These are phyloP conservation scores for Osmanthus fragrans DNA, from an alignment of 257 asterid species.

Conservation along the genomic window DNA sequence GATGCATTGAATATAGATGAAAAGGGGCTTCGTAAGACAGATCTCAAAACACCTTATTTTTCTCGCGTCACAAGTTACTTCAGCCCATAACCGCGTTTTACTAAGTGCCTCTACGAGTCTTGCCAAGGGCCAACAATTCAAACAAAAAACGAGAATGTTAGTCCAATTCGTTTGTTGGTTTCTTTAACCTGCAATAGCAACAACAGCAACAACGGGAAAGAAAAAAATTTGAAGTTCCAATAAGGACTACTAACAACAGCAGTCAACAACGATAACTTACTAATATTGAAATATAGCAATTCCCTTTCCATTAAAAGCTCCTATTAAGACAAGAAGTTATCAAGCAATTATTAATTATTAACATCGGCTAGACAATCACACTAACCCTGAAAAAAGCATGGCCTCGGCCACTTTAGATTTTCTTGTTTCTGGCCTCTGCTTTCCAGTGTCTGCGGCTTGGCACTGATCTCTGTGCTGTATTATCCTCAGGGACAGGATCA, in stretches of 20 bases:
- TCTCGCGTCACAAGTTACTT: slow-evolving; percentile 14
- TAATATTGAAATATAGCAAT: neutral
- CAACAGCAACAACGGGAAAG: neutral
- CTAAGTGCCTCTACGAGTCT: neutral
- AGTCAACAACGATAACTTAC: neutral
- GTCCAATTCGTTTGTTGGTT: neutral
- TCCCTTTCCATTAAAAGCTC: neutral
- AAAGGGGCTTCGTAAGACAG: neutral
- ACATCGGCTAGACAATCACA: slow-evolving; percentile 1
- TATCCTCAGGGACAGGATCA: slow-evolving; percentile 22
- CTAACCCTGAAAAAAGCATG: slow-evolving; percentile 10
- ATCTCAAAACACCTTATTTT: slow-evolving; percentile 1
- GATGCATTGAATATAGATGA: neutral
- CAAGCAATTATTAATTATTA: slow-evolving; percentile 10
- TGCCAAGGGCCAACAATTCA: slow-evolving; percentile 17
- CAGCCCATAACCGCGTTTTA: neutral
- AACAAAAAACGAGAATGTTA: neutral
- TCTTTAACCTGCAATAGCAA: slow-evolving; percentile 16
- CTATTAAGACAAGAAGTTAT: neutral
- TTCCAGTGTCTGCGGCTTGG: slow-evolving; percentile 80
- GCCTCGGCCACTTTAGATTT: slow-evolving; percentile 27
- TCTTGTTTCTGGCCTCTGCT: slow-evolving; percentile 88
- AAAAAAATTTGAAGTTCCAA: neutral
- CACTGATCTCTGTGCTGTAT: slow-evolving; percentile 32
- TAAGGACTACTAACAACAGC: neutral